phyloP scores from a whole-genome alignment of 1,284 basidiomycete genomes.

The Agroathelia rolfsii region DNA sequence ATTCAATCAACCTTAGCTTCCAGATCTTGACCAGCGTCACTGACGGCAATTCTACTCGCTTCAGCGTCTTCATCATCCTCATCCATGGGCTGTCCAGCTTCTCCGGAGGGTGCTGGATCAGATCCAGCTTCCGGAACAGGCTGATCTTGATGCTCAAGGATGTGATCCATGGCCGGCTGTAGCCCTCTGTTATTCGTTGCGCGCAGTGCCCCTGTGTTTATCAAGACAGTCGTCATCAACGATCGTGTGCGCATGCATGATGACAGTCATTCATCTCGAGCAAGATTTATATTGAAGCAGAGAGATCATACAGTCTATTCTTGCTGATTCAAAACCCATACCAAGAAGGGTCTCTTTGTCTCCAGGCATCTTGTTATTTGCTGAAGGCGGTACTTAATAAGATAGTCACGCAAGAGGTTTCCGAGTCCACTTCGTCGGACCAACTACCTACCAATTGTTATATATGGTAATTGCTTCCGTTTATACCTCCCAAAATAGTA shows the following conservation, averaged over 20 bases:
- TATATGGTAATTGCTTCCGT: too few relatives aligned
- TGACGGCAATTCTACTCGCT: conserved; percentile 45
- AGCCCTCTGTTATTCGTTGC: conserved; percentile 73
- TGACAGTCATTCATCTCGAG: too few relatives aligned
- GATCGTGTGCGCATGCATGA: too few relatives aligned
- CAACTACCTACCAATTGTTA: too few relatives aligned
- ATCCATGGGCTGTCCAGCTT: conserved; percentile 31
- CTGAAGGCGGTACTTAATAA: too few relatives aligned
- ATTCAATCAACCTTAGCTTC: conserved; percentile 50
- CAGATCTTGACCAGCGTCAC: conserved; percentile 28
- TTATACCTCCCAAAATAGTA: too few relatives aligned
- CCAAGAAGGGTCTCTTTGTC: conserved; percentile 73
- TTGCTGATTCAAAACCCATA: conserved; percentile 82
- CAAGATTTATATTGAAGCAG: too few relatives aligned
- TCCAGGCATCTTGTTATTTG: too few relatives aligned
- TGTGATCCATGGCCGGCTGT: conserved; percentile 84
- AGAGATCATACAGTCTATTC: conserved; percentile 66
- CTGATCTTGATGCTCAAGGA: conserved; percentile 70
- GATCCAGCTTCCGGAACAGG: conserved; percentile 52
- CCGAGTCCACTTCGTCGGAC: too few relatives aligned
- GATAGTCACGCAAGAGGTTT: too few relatives aligned
- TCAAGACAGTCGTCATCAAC: too few relatives aligned
- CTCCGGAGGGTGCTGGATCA: conserved; percentile 18
- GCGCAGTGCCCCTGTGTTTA: conserved; percentile 74
- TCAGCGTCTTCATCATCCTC: conserved; percentile 67